Evolutionary conservation across 1,284 basidiomycete species (phyloP).

Genomic region (Pholiota adiposa): DNA sequence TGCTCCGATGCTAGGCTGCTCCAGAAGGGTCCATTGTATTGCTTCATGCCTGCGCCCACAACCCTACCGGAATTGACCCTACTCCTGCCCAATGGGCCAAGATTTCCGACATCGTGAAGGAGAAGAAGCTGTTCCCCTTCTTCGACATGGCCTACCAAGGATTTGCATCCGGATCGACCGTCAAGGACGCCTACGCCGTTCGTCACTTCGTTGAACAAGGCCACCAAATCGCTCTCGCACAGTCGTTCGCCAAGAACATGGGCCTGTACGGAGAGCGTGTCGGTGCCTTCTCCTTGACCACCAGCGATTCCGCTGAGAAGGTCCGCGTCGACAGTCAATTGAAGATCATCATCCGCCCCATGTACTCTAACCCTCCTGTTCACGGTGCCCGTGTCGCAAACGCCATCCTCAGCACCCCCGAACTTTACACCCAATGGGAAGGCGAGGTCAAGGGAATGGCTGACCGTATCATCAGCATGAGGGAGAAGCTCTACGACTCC

Average conservation of each 20-base stretch:
- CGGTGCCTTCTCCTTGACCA: slow-evolving; percentile 91
- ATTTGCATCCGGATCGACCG: slow-evolving; percentile 89
- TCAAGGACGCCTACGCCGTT: slow-evolving; percentile 92
- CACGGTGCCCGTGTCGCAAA: slow-evolving; percentile 94
- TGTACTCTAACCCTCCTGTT: slow-evolving; percentile 98
- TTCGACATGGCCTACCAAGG: slow-evolving; percentile 99
- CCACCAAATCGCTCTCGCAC: slow-evolving; percentile 85
- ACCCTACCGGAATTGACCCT: slow-evolving; percentile 97
- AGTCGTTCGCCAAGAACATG: slow-evolving; percentile 99
- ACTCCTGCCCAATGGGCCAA: slow-evolving; percentile 93
- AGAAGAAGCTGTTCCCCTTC: slow-evolving; percentile 90
- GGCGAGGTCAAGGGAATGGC: slow-evolving; percentile 95
- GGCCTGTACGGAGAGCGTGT: slow-evolving; percentile 98
- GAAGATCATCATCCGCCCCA: slow-evolving; percentile 95
- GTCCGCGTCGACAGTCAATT: slow-evolving; percentile 91
- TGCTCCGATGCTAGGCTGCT: slow-evolving; percentile 54
- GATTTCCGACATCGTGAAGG: slow-evolving; percentile 87
- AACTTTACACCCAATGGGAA: slow-evolving; percentile 90
- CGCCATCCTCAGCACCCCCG: slow-evolving; percentile 78
- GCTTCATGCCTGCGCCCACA: slow-evolving; percentile 94
- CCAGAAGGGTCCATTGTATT: slow-evolving; percentile 83
- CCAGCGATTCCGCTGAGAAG: slow-evolving; percentile 78
- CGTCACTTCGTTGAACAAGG: slow-evolving; percentile 93
- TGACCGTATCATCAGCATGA: slow-evolving; percentile 95
- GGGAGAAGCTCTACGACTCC: slow-evolving; percentile 81